Conservation (phyloP, 768 basidiomycete genomes). For the Gloeostereum incarnatum region DNA sequence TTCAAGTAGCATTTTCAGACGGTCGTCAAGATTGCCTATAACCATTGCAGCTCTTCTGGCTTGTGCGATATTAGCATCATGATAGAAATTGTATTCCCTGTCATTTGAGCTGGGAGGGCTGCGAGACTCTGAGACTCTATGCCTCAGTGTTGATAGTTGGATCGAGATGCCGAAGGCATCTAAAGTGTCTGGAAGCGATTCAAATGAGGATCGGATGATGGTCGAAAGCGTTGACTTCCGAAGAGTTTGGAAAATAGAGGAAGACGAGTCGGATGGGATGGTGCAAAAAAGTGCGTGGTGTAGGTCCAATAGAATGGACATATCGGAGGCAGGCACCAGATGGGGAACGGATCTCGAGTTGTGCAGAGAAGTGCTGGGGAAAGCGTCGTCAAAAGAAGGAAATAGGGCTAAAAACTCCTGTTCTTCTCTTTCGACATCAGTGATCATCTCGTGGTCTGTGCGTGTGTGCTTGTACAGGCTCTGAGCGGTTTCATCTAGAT, state of each 20-base stretch:
- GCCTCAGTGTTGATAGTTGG: constrained; percentile 41
- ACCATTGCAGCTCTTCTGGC: constrained; percentile 48
- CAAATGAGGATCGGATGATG: constrained; percentile 19
- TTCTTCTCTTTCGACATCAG: constrained; percentile 74
- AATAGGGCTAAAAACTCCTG: constrained; percentile 79
- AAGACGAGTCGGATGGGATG: constrained; percentile 1
- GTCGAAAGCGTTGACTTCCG: constrained; percentile 22
- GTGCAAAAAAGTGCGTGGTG: constrained; percentile 35
- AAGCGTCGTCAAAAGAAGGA: constrained; percentile 67
- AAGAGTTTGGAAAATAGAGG: constrained; percentile 19
- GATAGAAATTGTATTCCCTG: constrained; percentile 65
- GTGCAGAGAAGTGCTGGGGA: constrained; percentile 22
- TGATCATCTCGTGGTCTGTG: constrained; percentile 39
- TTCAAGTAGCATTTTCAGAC: constrained; percentile 46
- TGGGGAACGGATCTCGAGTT: constrained; percentile 6
- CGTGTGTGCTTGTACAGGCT: constrained; percentile 70
- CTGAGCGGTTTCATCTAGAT: constrained; percentile 51
- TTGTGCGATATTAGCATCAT: constrained; percentile 67
- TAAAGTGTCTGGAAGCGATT: constrained; percentile 28
- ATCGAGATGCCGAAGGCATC: constrained; percentile 43
- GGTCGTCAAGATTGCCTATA: constrained; percentile 37
- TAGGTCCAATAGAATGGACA: constrained; percentile 31
- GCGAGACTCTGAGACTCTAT: constrained; percentile 23
- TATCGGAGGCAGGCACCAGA: constrained; percentile 24
- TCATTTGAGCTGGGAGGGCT: constrained; percentile 9